phyloP scores from a whole-genome alignment of 2,329 filamentous ascomycete species.

The Venturia oleaginea region DNA sequence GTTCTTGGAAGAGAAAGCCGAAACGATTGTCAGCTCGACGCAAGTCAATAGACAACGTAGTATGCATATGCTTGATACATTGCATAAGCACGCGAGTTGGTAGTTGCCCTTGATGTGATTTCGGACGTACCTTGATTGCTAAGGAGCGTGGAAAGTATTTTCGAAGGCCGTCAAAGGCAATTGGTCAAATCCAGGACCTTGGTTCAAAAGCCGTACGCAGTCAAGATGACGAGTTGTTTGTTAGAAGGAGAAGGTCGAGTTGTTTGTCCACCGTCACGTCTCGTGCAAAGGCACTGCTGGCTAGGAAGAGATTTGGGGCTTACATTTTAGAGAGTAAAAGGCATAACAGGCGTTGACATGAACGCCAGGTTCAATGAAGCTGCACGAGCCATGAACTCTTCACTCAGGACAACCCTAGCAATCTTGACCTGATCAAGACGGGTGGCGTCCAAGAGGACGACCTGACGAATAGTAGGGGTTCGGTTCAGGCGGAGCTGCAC shows the following conservation, averaged over 20 bases:
- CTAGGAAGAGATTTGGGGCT: not conserved
- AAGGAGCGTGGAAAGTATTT: not conserved
- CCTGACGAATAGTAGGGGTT: not conserved
- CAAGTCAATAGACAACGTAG: not conserved
- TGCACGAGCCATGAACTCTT: constrained; percentile 1
- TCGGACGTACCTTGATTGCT: not conserved
- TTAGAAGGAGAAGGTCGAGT: not conserved
- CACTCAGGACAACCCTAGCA: not conserved
- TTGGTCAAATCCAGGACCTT: not conserved
- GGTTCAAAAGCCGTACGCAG: not conserved
- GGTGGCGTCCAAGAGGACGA: not conserved
- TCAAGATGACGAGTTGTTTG: not conserved
- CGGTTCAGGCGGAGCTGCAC: not conserved
- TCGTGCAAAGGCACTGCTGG: not conserved
- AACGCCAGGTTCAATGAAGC: not conserved
- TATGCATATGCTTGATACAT: not conserved
- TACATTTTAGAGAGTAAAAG: not conserved
- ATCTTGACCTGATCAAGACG: not conserved
- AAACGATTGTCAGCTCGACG: not conserved
- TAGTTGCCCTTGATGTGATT: not conserved
- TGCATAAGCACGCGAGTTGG: not conserved
- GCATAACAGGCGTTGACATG: not conserved
- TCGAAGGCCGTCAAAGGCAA: not conserved
- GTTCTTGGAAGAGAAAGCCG: not conserved
- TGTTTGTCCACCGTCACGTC: not conserved